phyloP scores from a whole-genome alignment of 192 early-diverging fungal species.

The Irineochytrium annulatum region DNA sequence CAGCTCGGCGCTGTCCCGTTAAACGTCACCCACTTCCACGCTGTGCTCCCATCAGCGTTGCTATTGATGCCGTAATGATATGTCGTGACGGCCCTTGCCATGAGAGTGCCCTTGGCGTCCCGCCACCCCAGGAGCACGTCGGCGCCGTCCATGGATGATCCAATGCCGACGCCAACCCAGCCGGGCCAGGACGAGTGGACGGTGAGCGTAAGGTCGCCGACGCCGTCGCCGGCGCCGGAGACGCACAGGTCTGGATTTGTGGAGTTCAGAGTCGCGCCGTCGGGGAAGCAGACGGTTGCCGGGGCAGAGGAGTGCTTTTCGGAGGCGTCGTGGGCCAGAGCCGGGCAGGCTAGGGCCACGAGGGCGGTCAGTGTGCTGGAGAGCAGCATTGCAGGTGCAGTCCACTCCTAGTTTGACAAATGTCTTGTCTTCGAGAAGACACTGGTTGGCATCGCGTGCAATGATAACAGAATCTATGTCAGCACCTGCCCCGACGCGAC shows the following conservation, averaged over 20 bases:
- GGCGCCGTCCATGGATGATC: constrained; percentile 12
- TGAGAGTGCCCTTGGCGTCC: constrained; percentile 18
- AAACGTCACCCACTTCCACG: background rate
- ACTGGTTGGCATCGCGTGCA: no score
- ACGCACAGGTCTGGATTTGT: constrained; percentile 15
- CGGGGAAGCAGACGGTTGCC: no score
- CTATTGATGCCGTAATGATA: constrained; percentile 13
- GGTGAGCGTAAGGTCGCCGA: constrained; percentile 7
- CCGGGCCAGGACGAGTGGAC: constrained; percentile 4
- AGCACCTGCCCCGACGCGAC: no score
- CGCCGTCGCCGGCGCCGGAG: constrained; percentile 14
- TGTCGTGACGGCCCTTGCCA: constrained; percentile 23
- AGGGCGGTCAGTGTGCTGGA: no score
- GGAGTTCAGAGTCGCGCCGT: no score
- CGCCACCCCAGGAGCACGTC: constrained; percentile 30
- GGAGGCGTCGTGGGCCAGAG: no score
- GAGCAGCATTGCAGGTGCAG: no score
- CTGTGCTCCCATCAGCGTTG: background rate
- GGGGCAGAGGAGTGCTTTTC: no score
- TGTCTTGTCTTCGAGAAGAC: no score
- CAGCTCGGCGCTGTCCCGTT: background rate
- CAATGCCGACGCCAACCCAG: constrained; percentile 12
- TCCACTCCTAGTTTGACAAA: no score
- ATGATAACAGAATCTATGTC: no score
- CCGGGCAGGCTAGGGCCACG: no score